Percentiles rank a stretch among this genome's conserved stretches.
Evolutionary conservation across 2,329 filamentous ascomycete species (phyloP).

Genomic region (Microsporum canis): DNA sequence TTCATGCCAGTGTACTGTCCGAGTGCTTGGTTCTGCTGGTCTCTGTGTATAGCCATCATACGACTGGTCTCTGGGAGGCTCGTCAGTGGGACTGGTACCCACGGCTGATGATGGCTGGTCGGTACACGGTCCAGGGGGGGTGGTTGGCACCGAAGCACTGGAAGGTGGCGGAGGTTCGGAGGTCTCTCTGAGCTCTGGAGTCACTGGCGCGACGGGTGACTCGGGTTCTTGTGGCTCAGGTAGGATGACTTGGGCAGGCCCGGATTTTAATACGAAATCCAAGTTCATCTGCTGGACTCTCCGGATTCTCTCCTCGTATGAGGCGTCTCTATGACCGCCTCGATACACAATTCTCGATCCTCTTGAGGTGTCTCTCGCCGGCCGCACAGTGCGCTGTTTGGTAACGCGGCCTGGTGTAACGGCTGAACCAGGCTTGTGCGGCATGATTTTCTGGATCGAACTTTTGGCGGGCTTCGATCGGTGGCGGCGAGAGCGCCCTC

Average conservation of each 20-base stretch:
- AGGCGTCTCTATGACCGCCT: not conserved
- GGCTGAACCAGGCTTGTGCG: not conserved
- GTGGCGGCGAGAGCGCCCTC: not conserved
- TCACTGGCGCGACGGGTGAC: not conserved
- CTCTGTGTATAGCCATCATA: slow-evolving; percentile 2
- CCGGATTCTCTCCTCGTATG: not conserved
- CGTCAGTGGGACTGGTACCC: not conserved
- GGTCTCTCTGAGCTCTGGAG: not conserved
- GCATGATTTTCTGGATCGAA: not conserved
- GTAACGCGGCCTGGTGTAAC: slow-evolving; percentile 4
- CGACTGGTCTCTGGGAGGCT: not conserved
- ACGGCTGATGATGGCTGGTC: not conserved
- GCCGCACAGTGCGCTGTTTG: slow-evolving; percentile 1
- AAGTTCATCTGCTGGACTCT: not conserved
- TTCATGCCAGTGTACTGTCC: slow-evolving; percentile 7
- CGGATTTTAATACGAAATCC: not conserved
- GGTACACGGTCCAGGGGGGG: not conserved
- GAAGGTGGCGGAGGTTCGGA: not conserved
- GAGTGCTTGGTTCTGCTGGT: not conserved
- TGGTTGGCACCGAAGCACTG: not conserved
- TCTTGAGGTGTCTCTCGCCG: not conserved
- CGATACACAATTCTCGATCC: not conserved
- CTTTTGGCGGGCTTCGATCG: slow-evolving; percentile 1
- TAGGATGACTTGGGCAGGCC: not conserved
- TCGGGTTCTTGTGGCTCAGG: not conserved